These are phyloP conservation scores for Kwoniella botswanensis DNA, from an alignment of 768 basidiomycete genomes.

Conservation along the genomic window DNA sequence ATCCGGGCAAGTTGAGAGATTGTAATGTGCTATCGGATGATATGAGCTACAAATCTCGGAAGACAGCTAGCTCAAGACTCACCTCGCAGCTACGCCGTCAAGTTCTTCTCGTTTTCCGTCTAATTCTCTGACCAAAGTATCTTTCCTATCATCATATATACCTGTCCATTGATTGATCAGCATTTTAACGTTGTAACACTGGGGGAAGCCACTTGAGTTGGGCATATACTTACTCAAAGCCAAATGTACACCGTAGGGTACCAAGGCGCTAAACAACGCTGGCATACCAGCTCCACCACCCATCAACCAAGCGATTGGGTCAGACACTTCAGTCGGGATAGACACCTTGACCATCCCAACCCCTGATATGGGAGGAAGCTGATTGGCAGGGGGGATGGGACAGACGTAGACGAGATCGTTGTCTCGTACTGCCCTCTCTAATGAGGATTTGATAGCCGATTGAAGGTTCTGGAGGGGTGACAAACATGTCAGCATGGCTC, in stretches of 20 bases:
- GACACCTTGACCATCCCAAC: slow-evolving; percentile 70
- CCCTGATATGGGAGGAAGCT: slow-evolving; percentile 69
- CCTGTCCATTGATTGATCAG: slow-evolving; percentile 33
- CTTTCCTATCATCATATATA: slow-evolving; percentile 83
- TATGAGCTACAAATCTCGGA: not conserved
- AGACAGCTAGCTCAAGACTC: slow-evolving; percentile 44
- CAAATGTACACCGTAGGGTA: slow-evolving; percentile 83
- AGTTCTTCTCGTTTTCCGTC: slow-evolving; percentile 67
- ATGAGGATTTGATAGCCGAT: slow-evolving; percentile 70
- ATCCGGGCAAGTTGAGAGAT: slow-evolving; percentile 76
- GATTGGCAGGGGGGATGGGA: slow-evolving; percentile 74
- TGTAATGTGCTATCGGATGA: slow-evolving; percentile 66
- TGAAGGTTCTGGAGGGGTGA: slow-evolving; percentile 69
- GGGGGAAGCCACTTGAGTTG: too few relatives aligned
- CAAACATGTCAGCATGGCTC: not conserved
- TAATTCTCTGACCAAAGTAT: slow-evolving; percentile 71
- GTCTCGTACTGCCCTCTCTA: slow-evolving; percentile 78
- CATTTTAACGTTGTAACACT: not conserved
- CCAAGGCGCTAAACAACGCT: slow-evolving; percentile 73
- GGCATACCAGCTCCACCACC: slow-evolving; percentile 61
- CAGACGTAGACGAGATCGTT: slow-evolving; percentile 96
- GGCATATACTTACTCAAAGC: slow-evolving; percentile 73
- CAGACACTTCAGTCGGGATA: slow-evolving; percentile 60
- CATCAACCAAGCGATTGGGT: slow-evolving; percentile 58
- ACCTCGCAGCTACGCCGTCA: slow-evolving; percentile 70